A percentile compares a stretch with the other conserved stretches of the same genome.
These are phyloP conservation scores for Solanum lycopersicoides DNA, from an alignment of 257 asterid genomes.

Conservation along the genomic window DNA sequence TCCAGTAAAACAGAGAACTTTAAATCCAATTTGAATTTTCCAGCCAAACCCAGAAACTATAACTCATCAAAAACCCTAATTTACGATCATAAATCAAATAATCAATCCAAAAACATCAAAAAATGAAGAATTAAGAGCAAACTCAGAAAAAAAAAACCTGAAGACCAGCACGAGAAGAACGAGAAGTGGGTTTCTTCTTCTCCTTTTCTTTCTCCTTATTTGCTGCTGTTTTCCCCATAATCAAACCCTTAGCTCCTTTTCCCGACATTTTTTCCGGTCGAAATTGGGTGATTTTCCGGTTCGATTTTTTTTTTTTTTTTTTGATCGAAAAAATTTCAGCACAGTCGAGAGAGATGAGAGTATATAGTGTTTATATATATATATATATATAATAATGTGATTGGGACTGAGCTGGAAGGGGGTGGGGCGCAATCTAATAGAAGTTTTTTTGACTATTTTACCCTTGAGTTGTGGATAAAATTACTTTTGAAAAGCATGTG, in stretches of 20 bases:
- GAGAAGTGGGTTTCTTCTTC: slow-evolving; percentile 16
- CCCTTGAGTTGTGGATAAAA: background rate
- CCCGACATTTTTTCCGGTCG: slow-evolving; percentile 1
- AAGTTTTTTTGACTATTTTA: background rate
- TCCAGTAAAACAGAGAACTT: background rate
- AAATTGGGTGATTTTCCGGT: background rate
- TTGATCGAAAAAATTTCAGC: background rate
- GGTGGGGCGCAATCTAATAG: background rate
- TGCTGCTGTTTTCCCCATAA: slow-evolving; percentile 5
- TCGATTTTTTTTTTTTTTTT: background rate
- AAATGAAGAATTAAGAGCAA: background rate
- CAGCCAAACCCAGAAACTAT: background rate
- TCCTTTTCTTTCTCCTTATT: slow-evolving; percentile 14
- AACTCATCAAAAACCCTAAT: background rate
- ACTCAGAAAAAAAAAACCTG: background rate
- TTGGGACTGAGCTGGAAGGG: background rate
- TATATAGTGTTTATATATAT: background rate
- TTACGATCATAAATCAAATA: background rate
- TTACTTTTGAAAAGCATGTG: background rate
- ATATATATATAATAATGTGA: background rate
- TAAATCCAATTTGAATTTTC: background rate
- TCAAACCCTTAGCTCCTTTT: slow-evolving; percentile 12
- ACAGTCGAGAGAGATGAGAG: background rate
- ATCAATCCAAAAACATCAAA: background rate
- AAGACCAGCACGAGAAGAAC: slow-evolving; percentile 20